Base-by-base conservation (phyloP, 495 filamentous ascomycete genomes). In the Penicillium pulvis region DNA sequence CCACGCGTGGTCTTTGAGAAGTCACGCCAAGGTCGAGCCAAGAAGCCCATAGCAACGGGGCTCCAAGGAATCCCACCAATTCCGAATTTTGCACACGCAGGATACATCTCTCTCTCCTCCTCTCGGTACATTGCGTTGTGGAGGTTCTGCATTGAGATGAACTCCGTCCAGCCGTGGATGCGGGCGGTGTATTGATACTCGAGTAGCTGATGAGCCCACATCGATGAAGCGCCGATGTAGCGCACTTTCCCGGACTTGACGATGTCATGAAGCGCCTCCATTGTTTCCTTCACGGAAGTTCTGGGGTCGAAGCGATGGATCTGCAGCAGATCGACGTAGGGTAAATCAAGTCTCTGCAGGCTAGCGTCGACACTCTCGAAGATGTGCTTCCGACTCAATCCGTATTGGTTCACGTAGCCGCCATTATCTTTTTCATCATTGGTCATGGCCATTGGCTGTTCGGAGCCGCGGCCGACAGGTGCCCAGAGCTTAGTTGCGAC, bases 21-120 rank as follows among this genome's bases (percentile, higher is more conserved):
- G 0, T 48, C 56, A 41, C 49, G 53, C 64, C 60, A 68, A 16
- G 71, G 64, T 14, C 81, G 64, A 6, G 78, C 56, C 59, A 67
- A 78, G 70, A 56, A 75, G 51, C 53, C 82, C 79, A 48, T 78
- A 65, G 45, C 81, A 79, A 61, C 79, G 57, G 11, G 82, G 73
- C 47, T 80, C 78, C 78, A 81, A 6, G 85, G 85, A 33, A 87
- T 80, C 4, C 85, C 53, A 0, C 81, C 86, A 20, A 90, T 86
- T 9, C 87, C 86, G 0, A 86, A 89, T 52, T 83, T 80, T 20
- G 80, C 73, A 71, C 88, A 90, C 63, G 85, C 85, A 2, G 79
- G 78, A 64, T 80, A 86, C 88, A 92, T 91, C 73, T 91, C 89
- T 19, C 86, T 71, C 74, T 92, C 89, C 61, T 92, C 88, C 72